phyloP scores from a whole-genome alignment of 2,329 filamentous ascomycete genomes.

The Fusarium continuum region DNA sequence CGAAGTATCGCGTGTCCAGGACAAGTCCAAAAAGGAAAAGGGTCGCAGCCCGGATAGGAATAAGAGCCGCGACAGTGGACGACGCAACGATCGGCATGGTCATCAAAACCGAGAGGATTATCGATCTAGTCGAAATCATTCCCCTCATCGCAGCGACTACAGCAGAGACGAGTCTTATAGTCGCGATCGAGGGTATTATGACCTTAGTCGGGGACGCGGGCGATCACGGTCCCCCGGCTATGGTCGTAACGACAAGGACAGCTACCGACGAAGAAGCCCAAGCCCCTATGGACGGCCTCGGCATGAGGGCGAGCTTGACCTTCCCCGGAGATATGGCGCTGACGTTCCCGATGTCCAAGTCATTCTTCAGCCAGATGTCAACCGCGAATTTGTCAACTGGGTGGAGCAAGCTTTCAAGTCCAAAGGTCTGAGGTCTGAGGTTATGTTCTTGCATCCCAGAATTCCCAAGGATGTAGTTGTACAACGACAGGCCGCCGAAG shows the following conservation, averaged over 20 bases:
- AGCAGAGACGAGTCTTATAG: constrained; percentile 70
- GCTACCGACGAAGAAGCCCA: constrained; percentile 74
- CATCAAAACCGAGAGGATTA: constrained; percentile 69
- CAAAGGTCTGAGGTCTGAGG: constrained; percentile 77
- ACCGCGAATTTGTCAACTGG: constrained; percentile 82
- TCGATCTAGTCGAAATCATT: constrained; percentile 67
- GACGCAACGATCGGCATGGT: constrained; percentile 58
- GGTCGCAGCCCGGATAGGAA: constrained; percentile 65
- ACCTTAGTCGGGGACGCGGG: constrained; percentile 59
- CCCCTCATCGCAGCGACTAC: constrained; percentile 64
- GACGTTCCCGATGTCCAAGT: constrained; percentile 92
- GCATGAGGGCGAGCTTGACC: constrained; percentile 67
- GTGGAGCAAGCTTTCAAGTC: constrained; percentile 79
- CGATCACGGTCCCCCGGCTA: constrained; percentile 74
- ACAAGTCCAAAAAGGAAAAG: constrained; percentile 71
- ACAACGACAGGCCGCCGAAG: constrained; percentile 85
- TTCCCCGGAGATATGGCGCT: constrained; percentile 76
- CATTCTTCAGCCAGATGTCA: constrained; percentile 80
- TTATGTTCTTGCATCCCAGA: constrained; percentile 80
- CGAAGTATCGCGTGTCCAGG: constrained; percentile 88
- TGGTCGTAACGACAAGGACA: constrained; percentile 55
- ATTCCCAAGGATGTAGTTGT: constrained; percentile 83
- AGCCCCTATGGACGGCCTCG: constrained; percentile 67
- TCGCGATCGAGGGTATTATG: constrained; percentile 55
- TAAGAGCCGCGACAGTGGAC: constrained; percentile 61